phyloP scores from a whole-genome alignment of 495 filamentous ascomycete genomes.

The Hypoxylon crocopeplum region DNA sequence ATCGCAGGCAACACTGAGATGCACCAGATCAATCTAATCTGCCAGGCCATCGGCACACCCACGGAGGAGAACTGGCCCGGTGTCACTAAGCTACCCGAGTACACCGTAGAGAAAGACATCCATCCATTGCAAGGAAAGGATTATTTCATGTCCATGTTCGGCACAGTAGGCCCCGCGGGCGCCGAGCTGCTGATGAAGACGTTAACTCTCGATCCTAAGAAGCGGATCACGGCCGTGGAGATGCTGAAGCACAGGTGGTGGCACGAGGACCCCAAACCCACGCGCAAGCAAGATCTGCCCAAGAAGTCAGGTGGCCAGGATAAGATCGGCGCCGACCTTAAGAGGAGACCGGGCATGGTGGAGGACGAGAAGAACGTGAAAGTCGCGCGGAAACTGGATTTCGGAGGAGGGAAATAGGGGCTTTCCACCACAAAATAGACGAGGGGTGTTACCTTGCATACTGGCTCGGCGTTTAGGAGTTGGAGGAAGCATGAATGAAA shows the following conservation, averaged over 20 bases:
- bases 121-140: conserved; percentile 70
- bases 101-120: conserved; percentile 65
- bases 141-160: conserved; percentile 74
- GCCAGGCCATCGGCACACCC: conserved; percentile 84
- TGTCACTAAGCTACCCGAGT: conserved; percentile 80
- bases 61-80: conserved; percentile 96
- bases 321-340: conserved; percentile 85
- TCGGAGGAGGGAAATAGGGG: conserved; percentile 64
- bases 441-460: background rate
- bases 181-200: conserved; percentile 88
- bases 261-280: conserved; percentile 81
- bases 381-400: conserved; percentile 89
- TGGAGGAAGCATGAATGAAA: background rate
- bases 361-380: conserved; percentile 69
- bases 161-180: conserved; percentile 77
- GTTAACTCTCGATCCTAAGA: conserved; percentile 83
- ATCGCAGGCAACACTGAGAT: conserved; percentile 73
- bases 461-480: conserved; percentile 19
- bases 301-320: conserved; percentile 66
- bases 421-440: background rate
- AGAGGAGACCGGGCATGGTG: conserved; percentile 75
- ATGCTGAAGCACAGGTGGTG: conserved; percentile 89
- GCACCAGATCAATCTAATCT: conserved; percentile 82
- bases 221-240: conserved; percentile 74
- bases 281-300: conserved; percentile 82